phyloP scores from a whole-genome alignment of 108 stramenopile genomes.

The Skeletonema potamos region DNA sequence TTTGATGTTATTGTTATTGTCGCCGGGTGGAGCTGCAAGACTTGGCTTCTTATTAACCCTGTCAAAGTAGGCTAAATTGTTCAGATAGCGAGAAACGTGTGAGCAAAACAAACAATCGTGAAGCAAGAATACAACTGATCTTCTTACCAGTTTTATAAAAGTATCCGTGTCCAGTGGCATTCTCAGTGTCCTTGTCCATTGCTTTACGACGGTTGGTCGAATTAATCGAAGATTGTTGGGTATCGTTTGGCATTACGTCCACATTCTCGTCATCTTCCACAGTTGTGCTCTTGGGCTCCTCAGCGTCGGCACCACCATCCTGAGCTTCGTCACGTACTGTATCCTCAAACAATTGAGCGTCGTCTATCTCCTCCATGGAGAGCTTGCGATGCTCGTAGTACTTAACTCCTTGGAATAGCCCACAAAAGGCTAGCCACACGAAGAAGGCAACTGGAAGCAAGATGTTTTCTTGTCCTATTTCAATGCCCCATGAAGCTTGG shows the following conservation, averaged over 20 bases:
- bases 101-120: neutral
- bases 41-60: neutral
- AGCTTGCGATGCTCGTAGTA: conserved; percentile 2
- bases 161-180: neutral
- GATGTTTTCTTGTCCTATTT: conserved; percentile 1
- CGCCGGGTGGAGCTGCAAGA: neutral
- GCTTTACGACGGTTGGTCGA: neutral
- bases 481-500: neutral
- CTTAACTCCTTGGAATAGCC: conserved; percentile 3
- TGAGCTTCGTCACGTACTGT: neutral
- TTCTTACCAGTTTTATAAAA: conserved; percentile 21
- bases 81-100: neutral
- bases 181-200: neutral
- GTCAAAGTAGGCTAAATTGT: conserved; percentile 16
- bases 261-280: neutral
- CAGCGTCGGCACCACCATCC: neutral
- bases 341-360: neutral
- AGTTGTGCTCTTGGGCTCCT: neutral
- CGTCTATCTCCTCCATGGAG: neutral
- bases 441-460: conserved; percentile 11
- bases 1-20: conserved; percentile 10
- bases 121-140: neutral
- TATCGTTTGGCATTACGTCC: neutral
- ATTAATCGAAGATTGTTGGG: too few relatives aligned
- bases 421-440: conserved; percentile 6